Conservation (phyloP, 129 eudicot species). For the Saussurea involucrata region DNA sequence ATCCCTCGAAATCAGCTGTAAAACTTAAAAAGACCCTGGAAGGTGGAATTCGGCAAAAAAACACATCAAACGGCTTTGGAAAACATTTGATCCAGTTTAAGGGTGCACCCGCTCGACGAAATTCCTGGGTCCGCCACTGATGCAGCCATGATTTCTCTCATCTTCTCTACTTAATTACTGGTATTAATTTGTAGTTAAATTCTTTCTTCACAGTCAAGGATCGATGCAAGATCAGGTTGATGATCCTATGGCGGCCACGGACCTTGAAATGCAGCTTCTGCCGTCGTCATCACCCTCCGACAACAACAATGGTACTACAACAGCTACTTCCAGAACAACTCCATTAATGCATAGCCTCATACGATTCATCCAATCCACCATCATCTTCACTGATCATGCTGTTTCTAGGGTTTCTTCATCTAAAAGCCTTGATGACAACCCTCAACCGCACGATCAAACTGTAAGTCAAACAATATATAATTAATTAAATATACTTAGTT, state of each 20-base stretch:
- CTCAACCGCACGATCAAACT: background rate
- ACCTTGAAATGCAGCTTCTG: slow-evolving; percentile 16
- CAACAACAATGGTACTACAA: too few species aligned
- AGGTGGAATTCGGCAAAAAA: too few species aligned
- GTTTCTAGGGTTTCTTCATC: slow-evolving; percentile 17
- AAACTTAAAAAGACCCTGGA: too few species aligned
- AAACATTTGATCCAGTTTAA: too few species aligned
- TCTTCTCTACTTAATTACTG: too few species aligned
- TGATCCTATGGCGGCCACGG: background rate
- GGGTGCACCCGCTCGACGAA: too few species aligned
- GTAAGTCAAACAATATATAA: background rate
- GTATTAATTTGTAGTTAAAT: too few species aligned
- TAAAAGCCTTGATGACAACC: background rate
- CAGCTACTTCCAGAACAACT: background rate
- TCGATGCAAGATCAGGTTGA: background rate
- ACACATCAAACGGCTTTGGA: too few species aligned
- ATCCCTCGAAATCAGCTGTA: too few species aligned
- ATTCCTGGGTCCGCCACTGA: too few species aligned
- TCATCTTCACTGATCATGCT: background rate
- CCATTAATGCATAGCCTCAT: background rate
- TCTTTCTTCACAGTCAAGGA: too few species aligned
- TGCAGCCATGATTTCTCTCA: too few species aligned
- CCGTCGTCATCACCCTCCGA: background rate
- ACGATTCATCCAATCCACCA: background rate
- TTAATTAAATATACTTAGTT: background rate